Evolutionary conservation across 1,284 basidiomycete species (phyloP), one percentile per base, ranked within the genome.

Genomic region (Takashimella tepidaria): DNA sequence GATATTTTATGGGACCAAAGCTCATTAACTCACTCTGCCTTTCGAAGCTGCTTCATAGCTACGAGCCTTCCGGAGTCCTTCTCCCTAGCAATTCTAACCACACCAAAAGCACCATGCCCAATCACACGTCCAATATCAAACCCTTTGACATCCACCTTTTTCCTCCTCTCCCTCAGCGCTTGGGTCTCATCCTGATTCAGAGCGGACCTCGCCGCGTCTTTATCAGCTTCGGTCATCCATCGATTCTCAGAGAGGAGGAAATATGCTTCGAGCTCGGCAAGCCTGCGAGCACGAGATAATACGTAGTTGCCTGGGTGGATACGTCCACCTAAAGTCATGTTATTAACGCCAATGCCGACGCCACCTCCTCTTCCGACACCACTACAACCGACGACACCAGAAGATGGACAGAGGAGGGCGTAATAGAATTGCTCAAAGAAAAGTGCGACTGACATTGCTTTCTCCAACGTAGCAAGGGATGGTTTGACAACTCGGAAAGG

Each of bases 341-440:
- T 45, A 37, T 41, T 45, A 2, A 24, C 22, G 10, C 31, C 25
- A 11, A 44, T 41, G 41, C 3, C 24, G 2, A 24, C 22, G 3
- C 47, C 47, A n/a, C n/a, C n/a, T n/a, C n/a, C n/a, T n/a, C n/a
- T n/a, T n/a, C n/a, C n/a, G n/a, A n/a, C n/a, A n/a, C n/a, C n/a
- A n/a, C n/a, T n/a, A n/a, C n/a, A n/a, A n/a, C n/a, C n/a, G n/a
- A n/a, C n/a, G n/a, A n/a, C n/a, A n/a, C n/a, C n/a, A n/a, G n/a
- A n/a, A n/a, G n/a, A n/a, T 16, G 31, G 31, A 5, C 53, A 45
- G 19, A 93, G 81, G 46, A 96, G 79, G n/a, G 88, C 83, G 72
- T 92, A 93, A 73, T 98, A 98, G 45, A 92, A 81, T 66, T 93
- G 95, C 79, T 98, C 93, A 75, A 98, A 96, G 80, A 86, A 96